Evolutionary conservation across 2,329 filamentous ascomycete species (phyloP), one percentile per base, ranked within the genome.

Genomic region (Ophiocordyceps polyrhachis-furcata): DNA sequence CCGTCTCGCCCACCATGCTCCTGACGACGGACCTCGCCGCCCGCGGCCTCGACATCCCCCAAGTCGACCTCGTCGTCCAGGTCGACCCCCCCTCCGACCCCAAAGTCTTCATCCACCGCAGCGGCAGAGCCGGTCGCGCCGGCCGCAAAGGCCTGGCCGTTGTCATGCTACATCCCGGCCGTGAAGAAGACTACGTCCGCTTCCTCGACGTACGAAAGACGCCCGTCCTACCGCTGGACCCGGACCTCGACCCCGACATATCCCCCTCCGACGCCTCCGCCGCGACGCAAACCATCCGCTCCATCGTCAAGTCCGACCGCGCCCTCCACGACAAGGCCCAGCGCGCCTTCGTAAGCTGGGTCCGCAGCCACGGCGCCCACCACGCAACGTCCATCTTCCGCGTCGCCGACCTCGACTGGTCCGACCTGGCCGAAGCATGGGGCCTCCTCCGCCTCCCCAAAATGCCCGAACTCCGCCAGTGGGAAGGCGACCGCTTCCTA

Each of bases 31-130:
- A 96, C 58, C 78, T 96, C 23, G 86, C 89, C 2, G 85, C 89
- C 3, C 77, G 89, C 48, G 89, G 89, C 14, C 73, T 96, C 5
- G 89, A 96, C 58, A 91, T 95, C 45, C 87, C 88, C 0, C 78
- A 87, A 46, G 87, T 95, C 37, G 89, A 95, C 57, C 71, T 95
- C 2, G 88, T 95, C 5, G 74, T 94, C 1, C 89, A 95, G 58
- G 70, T 95, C 40, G 88, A 95, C 57, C 83, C 54, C 62, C 86
- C 56, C 1, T 85, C 81, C 38, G 88, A 95, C 54, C 85, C 88
- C 0, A 96, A 96, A 59, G 87, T 83, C 12, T 96, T 96, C 56
- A 85, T 98, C 48, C 91, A 98, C 61, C 81, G 91, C 5, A 83
- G 91, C 25, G 91, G 91, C 1, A 74, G 91, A 50, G 86, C 91